These are phyloP conservation scores for Lactarius quietus DNA, from an alignment of 768 basidiomycete species.

Conservation along the genomic window DNA sequence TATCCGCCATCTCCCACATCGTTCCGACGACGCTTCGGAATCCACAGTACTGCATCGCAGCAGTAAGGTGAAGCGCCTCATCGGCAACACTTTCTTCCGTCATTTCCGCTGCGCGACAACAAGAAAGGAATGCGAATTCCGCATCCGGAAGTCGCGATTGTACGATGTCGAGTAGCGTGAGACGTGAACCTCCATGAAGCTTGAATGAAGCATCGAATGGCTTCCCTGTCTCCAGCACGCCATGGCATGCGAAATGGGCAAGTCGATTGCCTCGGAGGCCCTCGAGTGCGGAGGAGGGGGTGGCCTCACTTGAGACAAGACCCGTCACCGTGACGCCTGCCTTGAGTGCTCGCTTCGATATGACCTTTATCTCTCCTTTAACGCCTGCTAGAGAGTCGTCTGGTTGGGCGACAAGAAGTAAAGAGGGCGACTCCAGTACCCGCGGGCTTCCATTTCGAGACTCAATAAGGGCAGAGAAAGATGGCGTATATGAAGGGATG, in stretches of 20 bases:
- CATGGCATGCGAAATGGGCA: constrained; percentile 15
- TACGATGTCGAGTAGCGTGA: constrained; percentile 9
- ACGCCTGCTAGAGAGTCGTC: background rate
- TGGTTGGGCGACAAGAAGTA: constrained; percentile 10
- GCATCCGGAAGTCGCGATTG: background rate
- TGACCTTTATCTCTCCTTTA: background rate
- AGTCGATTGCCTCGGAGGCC: background rate
- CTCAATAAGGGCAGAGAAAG: background rate
- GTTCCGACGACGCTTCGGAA: constrained; percentile 5
- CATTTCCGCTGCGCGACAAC: constrained; percentile 10
- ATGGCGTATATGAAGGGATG: background rate
- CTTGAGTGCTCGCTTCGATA: background rate
- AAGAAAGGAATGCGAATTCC: constrained; percentile 16
- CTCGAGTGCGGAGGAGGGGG: background rate
- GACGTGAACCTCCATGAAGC: background rate
- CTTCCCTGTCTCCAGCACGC: background rate
- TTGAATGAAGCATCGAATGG: constrained; percentile 6
- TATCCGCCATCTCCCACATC: constrained; percentile 23
- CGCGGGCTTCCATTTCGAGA: background rate
- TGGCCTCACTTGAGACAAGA: background rate
- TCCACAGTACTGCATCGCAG: constrained; percentile 22
- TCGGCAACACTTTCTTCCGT: background rate
- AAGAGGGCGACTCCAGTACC: background rate
- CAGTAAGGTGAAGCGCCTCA: constrained; percentile 21
- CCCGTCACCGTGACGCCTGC: background rate